Evolutionary conservation across 148 eudicot genomes (phyloP).

Genomic region (Fagopyrum tataricum): DNA sequence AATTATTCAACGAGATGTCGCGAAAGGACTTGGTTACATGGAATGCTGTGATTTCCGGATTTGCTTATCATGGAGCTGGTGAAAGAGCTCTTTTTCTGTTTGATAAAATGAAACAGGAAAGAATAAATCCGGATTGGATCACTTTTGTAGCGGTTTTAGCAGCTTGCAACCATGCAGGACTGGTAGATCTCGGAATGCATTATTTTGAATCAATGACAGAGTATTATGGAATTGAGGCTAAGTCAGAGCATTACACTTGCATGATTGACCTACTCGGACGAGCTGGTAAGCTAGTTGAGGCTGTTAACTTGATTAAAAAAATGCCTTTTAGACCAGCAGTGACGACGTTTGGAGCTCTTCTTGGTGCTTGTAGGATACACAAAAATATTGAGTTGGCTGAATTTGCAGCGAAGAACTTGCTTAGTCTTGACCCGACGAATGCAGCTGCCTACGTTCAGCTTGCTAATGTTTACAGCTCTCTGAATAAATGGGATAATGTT

Average conservation of each 20-base stretch:
- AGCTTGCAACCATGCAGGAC: conserved; percentile 76
- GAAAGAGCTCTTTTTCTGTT: conserved; percentile 51
- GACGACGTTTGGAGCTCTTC: conserved; percentile 75
- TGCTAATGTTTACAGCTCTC: conserved; percentile 63
- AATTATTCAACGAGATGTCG: too few species aligned
- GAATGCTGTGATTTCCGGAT: conserved; percentile 27
- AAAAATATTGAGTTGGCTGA: conserved; percentile 72
- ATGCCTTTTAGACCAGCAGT: conserved; percentile 64
- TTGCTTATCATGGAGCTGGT: conserved; percentile 42
- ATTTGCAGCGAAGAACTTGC: conserved; percentile 57
- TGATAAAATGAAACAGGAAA: conserved; percentile 33
- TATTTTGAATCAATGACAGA: conserved; percentile 48
- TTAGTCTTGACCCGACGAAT: conserved; percentile 69
- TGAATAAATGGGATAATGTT: conserved; percentile 72
- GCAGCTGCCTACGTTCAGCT: conserved; percentile 72
- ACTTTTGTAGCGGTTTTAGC: conserved; percentile 34
- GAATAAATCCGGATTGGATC: not conserved
- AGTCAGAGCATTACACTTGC: conserved; percentile 74
- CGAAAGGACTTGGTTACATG: too few species aligned
- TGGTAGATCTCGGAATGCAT: conserved; percentile 62
- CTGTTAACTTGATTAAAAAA: conserved; percentile 45
- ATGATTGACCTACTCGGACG: conserved; percentile 81
- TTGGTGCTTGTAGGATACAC: conserved; percentile 74
- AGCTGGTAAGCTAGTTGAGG: conserved; percentile 66
- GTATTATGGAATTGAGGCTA: conserved; percentile 36